phyloP scores from a whole-genome alignment of 371 early-diverging fungal genomes.

The Circinella minor region DNA sequence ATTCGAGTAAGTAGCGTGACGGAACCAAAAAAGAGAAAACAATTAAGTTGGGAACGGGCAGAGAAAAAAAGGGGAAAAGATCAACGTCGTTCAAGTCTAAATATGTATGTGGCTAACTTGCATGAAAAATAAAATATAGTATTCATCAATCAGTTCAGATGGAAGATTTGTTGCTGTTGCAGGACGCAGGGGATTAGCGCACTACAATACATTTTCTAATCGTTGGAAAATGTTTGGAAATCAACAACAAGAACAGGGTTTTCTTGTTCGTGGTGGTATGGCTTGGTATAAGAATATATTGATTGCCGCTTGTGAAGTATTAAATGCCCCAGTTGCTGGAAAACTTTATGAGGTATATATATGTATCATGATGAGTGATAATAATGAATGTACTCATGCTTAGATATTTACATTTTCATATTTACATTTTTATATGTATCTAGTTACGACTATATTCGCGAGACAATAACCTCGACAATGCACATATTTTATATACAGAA shows the following conservation, averaged over 20 bases:
- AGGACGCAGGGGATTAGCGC: slow-evolving; percentile 80
- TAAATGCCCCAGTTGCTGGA: slow-evolving; percentile 17
- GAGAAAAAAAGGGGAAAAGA: neutral
- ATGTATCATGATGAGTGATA: neutral
- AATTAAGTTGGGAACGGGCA: neutral
- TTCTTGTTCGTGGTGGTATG: slow-evolving; percentile 74
- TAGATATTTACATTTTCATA: too few relatives aligned
- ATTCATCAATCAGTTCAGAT: slow-evolving; percentile 67
- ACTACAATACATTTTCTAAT: slow-evolving; percentile 73
- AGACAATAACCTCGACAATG: slow-evolving; percentile 77
- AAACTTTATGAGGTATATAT: slow-evolving; percentile 64
- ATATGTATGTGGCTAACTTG: neutral
- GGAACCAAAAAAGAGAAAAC: too few relatives aligned
- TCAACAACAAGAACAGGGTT: slow-evolving; percentile 83
- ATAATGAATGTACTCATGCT: neutral
- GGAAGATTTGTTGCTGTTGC: slow-evolving; percentile 82
- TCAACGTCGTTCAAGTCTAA: too few relatives aligned
- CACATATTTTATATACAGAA: slow-evolving; percentile 61
- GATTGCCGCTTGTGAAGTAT: slow-evolving; percentile 66
- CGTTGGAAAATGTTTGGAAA: slow-evolving; percentile 90
- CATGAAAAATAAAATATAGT: slow-evolving; percentile 33
- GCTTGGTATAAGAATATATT: slow-evolving; percentile 80
- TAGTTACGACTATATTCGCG: slow-evolving; percentile 79
- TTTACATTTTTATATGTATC: too few relatives aligned
- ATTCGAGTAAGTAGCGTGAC: slow-evolving; percentile 57